Base-by-base conservation (phyloP, 768 basidiomycete genomes). In the Xerocomellus dryophilus region DNA sequence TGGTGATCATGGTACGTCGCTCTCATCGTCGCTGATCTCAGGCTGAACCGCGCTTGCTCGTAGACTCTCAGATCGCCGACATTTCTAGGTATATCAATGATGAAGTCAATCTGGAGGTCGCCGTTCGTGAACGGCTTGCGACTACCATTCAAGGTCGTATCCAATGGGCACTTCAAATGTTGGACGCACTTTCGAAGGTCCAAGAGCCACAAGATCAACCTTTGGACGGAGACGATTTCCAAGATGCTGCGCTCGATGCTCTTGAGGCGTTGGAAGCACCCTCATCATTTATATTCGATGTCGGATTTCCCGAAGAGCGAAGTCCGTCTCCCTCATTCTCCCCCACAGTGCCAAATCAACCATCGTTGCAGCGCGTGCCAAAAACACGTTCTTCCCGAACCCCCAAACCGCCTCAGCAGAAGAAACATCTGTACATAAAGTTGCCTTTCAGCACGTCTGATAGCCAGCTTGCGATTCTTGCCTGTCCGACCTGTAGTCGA, bases 101-200 rank as follows among this genome's bases (percentile, higher is more conserved):
- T 36, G 79, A 80, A 53, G 50, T 80, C 2, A 69, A 74, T 57
- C 61, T 78, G 35, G 78, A 80, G 53, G 69, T 81, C 18, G 64
- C 72, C 18, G 59, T 80, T 18, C 70, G 77, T 36, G 61, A 74
- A 51, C 70, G 77, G 20, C 65, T 80, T 42, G 66, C 66, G 11
- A 68, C 68, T n/a, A 74, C 76, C 10, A 65, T 77, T 2, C 68
- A 76, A 51, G 74, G 77, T 20, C 72, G 79, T 25, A 69, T 81
- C 15, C 71, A 74, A 36, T 80, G 78, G 78, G 77, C 76, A 5
- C 60, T 75, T 32, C 61, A 73, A n/a, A 60, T 78, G 54, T 66
- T 75, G 57, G 65, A 74, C 14, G 64, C 74, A 14, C 57, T 78
- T 15, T 45, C 67, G 29, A 64, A 53, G 7, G 56, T 44, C 35